phyloP scores from a whole-genome alignment of 306 rosid genomes.

The Cicer cuneatum region DNA sequence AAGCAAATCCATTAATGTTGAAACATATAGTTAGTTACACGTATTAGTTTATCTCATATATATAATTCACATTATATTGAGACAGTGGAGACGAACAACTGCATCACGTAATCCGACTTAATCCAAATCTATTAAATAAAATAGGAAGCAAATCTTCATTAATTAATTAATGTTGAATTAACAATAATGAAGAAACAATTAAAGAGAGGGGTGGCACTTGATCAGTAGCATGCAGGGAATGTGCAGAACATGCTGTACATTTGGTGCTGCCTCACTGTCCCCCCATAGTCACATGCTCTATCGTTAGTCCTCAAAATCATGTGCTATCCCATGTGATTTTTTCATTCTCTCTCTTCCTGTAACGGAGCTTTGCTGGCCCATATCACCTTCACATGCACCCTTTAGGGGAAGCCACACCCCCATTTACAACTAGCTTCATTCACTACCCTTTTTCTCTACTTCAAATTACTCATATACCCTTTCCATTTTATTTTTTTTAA shows the following conservation, averaged over 20 bases:
- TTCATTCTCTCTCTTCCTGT: constrained; percentile 35
- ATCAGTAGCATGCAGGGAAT: constrained; percentile 89
- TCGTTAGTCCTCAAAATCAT: constrained; percentile 48
- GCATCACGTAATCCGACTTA: too few species aligned
- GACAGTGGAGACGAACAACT: too few species aligned
- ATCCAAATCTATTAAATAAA: too few species aligned
- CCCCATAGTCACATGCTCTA: constrained; percentile 73
- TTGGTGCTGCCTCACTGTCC: constrained; percentile 82
- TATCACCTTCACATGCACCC: constrained; percentile 83
- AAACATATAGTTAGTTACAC: too few species aligned
- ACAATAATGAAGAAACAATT: background rate
- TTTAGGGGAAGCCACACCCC: constrained; percentile 63
- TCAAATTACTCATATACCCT: constrained; percentile 40
- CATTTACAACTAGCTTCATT: constrained; percentile 37
- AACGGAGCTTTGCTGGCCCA: constrained; percentile 72
- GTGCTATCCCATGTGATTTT: constrained; percentile 49
- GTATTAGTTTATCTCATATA: too few species aligned
- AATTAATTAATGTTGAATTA: background rate
- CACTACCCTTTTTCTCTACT: constrained; percentile 16
- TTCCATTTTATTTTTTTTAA: too few species aligned
- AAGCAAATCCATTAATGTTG: too few species aligned
- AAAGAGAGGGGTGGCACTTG: constrained; percentile 38
- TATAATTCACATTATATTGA: too few species aligned
- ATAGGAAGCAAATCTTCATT: too few species aligned
- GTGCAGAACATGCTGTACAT: constrained; percentile 94